Evolutionary conservation across 2,329 filamentous ascomycete species (phyloP), one percentile per base, ranked within the genome.

Genomic region (Rachicladosporium sp.): DNA sequence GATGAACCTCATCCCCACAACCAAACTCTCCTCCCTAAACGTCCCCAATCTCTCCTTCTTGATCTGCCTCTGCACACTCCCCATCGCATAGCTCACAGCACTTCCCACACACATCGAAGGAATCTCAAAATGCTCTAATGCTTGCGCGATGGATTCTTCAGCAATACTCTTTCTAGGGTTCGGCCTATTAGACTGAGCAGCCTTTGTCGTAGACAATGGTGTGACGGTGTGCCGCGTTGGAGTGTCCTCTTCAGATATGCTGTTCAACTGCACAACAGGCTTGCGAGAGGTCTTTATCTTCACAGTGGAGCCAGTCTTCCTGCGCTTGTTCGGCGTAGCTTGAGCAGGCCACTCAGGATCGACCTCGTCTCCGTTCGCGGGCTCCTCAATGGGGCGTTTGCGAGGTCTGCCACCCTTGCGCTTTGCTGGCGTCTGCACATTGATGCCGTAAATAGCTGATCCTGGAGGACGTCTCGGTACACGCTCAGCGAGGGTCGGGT

Each of bases 1-100:
- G 23, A 65, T 54, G 46, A 65, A 66, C 32, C 65, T 54, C 43
- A 65, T 56, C 2, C 62, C 65, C 13, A 62, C 55, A 8, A 67
- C 51, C 29, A 68, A 52, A 19, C 55, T 54, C 3, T 62, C 55
- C 48, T 67, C 65, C 15, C 47, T 48, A 43, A 67, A 68, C 13
- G 53, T 43, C 5, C 63, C 65, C 15, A 53, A 48, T 39, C 61
- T 52, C 43, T 61, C 60, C 33, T 59, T 55, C 33, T 51, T 52
- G 1, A 65, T 50, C 45, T 66, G 61, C 37, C 65, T 57, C 38
- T 64, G 43, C 33, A 56, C 47, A 15, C 48, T 46, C 8, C 52
- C 48, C 2, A 43, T 36, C 10, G 47, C 49, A 39, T 51, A 57
- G 29, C 37, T 48, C 6, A 55, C 42, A 7, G 44, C 39, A 40